A percentile compares a stretch with the other conserved stretches of the same genome.
Evolutionary conservation across 177 flowering plant species (phyloP).

Genomic region (Vitis hybrid): DNA sequence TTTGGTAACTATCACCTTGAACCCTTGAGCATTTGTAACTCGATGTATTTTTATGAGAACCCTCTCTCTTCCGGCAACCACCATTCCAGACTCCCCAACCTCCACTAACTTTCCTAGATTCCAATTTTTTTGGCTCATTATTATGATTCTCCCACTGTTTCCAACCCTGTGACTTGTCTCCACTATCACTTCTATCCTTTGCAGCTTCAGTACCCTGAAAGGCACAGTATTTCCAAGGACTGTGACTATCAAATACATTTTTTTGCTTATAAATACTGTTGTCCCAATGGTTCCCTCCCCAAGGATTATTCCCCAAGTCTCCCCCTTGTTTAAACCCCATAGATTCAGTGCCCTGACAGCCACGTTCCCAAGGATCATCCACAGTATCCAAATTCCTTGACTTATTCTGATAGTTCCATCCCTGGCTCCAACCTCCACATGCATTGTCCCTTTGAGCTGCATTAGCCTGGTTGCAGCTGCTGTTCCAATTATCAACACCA

Average conservation of each 20-base stretch:
- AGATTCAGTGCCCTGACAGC: constrained; percentile 3
- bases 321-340: constrained; percentile 18
- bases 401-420: neutral
- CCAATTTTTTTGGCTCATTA: constrained; percentile 14
- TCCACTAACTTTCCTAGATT: constrained; percentile 7
- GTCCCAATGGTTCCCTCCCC: constrained; percentile 16
- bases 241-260: neutral
- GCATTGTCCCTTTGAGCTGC: neutral
- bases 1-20: constrained; percentile 22
- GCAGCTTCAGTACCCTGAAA: neutral
- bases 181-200: constrained; percentile 8
- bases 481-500: too few species aligned
- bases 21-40: constrained; percentile 28
- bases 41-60: constrained; percentile 16
- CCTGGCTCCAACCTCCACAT: constrained; percentile 18
- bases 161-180: constrained; percentile 12
- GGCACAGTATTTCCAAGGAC: constrained; percentile 11
- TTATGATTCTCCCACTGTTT: constrained; percentile 9
- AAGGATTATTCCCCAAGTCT: constrained; percentile 8
- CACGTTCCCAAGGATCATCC: constrained; percentile 21
- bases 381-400: constrained; percentile 2
- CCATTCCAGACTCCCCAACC: constrained; percentile 18
- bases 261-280: neutral
- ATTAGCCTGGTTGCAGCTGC: neutral
- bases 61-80: constrained; percentile 31